phyloP scores from a whole-genome alignment of 2,329 filamentous ascomycete species.

The Paecilomyces sp. region DNA sequence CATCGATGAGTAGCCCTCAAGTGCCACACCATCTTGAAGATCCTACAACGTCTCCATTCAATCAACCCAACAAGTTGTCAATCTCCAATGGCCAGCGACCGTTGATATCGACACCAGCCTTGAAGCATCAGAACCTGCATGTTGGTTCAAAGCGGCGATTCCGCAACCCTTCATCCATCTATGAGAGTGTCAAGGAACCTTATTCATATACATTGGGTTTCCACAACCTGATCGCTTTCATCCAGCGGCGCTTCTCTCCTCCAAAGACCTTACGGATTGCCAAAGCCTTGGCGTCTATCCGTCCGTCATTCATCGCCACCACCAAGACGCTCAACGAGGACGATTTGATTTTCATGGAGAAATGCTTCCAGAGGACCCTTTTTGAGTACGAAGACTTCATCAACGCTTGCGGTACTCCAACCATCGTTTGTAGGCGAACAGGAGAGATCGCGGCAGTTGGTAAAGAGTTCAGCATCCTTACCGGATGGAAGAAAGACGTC shows the following conservation, averaged over 20 bases:
- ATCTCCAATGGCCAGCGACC: slow-evolving; percentile 27
- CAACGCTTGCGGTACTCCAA: slow-evolving; percentile 79
- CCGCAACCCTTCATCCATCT: slow-evolving; percentile 75
- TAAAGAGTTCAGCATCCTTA: slow-evolving; percentile 93
- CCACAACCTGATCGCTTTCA: slow-evolving; percentile 74
- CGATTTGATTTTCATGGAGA: slow-evolving; percentile 95
- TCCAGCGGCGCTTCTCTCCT: slow-evolving; percentile 70
- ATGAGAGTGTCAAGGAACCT: slow-evolving; percentile 80
- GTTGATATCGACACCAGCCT: slow-evolving; percentile 35
- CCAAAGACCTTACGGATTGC: slow-evolving; percentile 76
- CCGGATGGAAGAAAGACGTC: slow-evolving; percentile 87
- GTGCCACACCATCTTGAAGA: slow-evolving; percentile 39
- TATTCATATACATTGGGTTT: slow-evolving; percentile 89
- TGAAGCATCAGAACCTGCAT: slow-evolving; percentile 34
- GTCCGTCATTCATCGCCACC: slow-evolving; percentile 87
- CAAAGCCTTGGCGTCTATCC: slow-evolving; percentile 78
- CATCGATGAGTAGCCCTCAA: slow-evolving; percentile 49
- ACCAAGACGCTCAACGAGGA: slow-evolving; percentile 81
- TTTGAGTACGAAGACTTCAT: slow-evolving; percentile 93
- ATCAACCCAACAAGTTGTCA: slow-evolving; percentile 15
- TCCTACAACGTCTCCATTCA: slow-evolving; percentile 17
- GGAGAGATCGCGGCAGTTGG: slow-evolving; percentile 93
- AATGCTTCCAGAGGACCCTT: slow-evolving; percentile 86
- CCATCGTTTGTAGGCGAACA: slow-evolving; percentile 82
- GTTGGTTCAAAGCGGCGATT: slow-evolving; percentile 42